Evolutionary conservation across 2,329 filamentous ascomycete species (phyloP).

Genomic region (Camillea tinctor): DNA sequence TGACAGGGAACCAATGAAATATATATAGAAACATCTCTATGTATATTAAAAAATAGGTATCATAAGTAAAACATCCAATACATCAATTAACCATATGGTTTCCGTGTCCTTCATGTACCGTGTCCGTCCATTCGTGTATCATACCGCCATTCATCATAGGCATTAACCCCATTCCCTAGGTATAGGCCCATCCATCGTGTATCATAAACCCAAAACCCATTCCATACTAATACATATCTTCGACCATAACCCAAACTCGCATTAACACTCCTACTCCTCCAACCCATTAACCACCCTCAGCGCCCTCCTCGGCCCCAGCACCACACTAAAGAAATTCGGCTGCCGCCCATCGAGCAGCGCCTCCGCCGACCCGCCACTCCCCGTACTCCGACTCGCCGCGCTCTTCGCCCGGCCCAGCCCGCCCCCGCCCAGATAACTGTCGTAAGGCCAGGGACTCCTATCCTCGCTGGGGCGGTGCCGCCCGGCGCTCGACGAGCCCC

Average conservation of each 20-base stretch:
- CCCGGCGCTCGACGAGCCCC: conserved; percentile 8
- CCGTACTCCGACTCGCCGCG: conserved; percentile 35
- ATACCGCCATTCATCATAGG: too few relatives aligned
- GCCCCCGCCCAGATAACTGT: conserved; percentile 5
- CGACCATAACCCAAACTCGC: neutral
- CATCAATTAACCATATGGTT: too few relatives aligned
- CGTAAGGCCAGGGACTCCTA: conserved; percentile 25
- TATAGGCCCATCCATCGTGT: too few relatives aligned
- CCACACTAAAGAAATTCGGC: conserved; percentile 69
- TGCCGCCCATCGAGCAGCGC: conserved; percentile 49
- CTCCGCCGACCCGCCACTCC: conserved; percentile 36
- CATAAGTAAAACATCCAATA: too few relatives aligned
- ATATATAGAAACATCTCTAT: too few relatives aligned
- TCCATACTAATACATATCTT: neutral
- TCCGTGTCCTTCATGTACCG: too few relatives aligned
- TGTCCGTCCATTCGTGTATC: too few relatives aligned
- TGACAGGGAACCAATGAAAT: too few relatives aligned
- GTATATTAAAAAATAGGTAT: too few relatives aligned
- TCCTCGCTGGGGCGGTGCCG: conserved; percentile 28
- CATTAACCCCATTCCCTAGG: too few relatives aligned
- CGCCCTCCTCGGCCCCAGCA: conserved; percentile 67
- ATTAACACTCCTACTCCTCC: conserved; percentile 28
- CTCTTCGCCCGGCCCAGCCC: conserved; percentile 30
- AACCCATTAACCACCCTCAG: conserved; percentile 64
- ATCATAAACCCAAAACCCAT: neutral